Evolutionary conservation across 176 grass and related monocot species (phyloP).

Genomic region (Juncus effusus): DNA sequence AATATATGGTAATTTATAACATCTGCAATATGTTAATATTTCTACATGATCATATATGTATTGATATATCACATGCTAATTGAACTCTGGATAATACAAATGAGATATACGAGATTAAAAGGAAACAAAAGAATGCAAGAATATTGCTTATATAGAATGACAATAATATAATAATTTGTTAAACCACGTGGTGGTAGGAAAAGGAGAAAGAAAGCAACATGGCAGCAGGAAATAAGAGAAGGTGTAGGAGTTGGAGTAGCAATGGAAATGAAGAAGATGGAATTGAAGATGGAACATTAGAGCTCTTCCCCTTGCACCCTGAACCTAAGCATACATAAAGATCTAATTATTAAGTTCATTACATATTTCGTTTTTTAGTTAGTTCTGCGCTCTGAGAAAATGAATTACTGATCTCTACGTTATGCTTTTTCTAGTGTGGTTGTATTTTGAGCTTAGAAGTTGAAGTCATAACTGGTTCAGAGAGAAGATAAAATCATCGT

Average conservation of each 20-base stretch:
- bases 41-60: no score
- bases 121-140: neutral
- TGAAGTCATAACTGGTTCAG: no score
- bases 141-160: neutral
- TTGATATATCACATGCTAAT: no score
- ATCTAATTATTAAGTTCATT: no score
- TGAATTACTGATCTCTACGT: no score
- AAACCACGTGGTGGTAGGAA: neutral
- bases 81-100: no score
- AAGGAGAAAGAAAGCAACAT: conserved; percentile 9
- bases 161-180: neutral
- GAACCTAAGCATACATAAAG: conserved; percentile 37
- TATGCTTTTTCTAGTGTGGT: no score
- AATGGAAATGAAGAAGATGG: conserved; percentile 12
- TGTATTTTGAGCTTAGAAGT: no score
- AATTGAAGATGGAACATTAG: conserved; percentile 47
- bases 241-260: conserved; percentile 6
- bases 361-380: no score
- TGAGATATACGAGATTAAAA: neutral
- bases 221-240: conserved; percentile 10
- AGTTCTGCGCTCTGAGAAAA: no score
- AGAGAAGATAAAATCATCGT: no score
- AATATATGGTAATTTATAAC: neutral
- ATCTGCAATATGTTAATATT: conserved; percentile 3
- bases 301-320: conserved; percentile 88